Conservation (phyloP, 257 asterid species). For the Petunia axillaris region DNA sequence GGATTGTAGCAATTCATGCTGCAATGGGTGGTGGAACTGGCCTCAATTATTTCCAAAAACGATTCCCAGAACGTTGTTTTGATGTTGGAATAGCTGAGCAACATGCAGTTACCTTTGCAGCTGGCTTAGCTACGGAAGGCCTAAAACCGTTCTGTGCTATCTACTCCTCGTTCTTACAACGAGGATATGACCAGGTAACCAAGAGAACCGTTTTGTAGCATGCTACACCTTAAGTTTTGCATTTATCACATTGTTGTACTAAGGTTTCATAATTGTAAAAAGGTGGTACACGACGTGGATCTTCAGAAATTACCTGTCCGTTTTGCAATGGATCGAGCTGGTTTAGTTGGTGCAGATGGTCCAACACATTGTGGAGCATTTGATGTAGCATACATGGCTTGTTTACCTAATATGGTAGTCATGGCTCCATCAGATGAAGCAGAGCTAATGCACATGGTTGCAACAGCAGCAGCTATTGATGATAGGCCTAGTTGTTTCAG, state of each 20-base stretch:
- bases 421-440: conserved; percentile 91
- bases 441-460: conserved; percentile 83
- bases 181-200: conserved; percentile 80
- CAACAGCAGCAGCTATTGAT: conserved; percentile 76
- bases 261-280: not conserved
- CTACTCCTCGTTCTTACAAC: conserved; percentile 71
- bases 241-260: not conserved
- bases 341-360: conserved; percentile 86
- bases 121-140: conserved; percentile 83
- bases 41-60: conserved; percentile 66
- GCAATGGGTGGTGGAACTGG: conserved; percentile 97
- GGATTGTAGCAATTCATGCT: conserved; percentile 74
- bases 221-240: not conserved
- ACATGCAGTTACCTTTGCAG: conserved; percentile 85
- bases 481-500: conserved; percentile 81
- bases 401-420: conserved; percentile 84
- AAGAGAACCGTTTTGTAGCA: not conserved
- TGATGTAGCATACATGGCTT: conserved; percentile 79
- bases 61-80: conserved; percentile 68
- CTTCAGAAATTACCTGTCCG: conserved; percentile 83
- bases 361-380: conserved; percentile 90
- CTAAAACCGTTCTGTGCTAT: conserved; percentile 87
- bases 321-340: conserved; percentile 85
- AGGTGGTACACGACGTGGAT: conserved; percentile 91
- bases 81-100: conserved; percentile 91